Conservation (phyloP, 2,329 filamentous ascomycete genomes). For the Aschersonia sp. region DNA sequence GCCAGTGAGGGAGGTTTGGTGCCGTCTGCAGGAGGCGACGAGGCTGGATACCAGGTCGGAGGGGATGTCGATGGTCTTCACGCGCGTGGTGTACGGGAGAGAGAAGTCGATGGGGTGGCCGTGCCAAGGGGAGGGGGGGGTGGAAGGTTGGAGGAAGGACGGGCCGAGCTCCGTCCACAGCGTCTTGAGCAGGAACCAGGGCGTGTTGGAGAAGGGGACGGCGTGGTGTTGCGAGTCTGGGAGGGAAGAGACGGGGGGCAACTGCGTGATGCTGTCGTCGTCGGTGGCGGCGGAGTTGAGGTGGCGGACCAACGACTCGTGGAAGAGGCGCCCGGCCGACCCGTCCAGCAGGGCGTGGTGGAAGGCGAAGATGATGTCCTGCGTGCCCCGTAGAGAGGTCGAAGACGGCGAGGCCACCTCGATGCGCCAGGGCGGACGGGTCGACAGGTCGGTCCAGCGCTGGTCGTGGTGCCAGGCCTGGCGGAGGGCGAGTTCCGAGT, state of each 20-base stretch:
- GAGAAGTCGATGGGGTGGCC: slow-evolving; percentile 20
- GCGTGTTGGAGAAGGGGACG: slow-evolving; percentile 24
- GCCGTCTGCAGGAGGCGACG: slow-evolving; percentile 23
- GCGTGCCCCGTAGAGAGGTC: slow-evolving; percentile 4
- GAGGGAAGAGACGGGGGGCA: slow-evolving; percentile 18
- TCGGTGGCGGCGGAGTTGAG: slow-evolving; percentile 15
- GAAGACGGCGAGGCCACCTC: slow-evolving; percentile 16
- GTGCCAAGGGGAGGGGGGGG: slow-evolving; percentile 20
- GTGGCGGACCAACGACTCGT: slow-evolving; percentile 28
- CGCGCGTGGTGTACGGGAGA: slow-evolving; percentile 18
- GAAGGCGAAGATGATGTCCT: slow-evolving; percentile 31
- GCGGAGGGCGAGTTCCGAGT: slow-evolving; percentile 15
- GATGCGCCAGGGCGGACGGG: slow-evolving; percentile 32
- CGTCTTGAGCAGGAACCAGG: slow-evolving; percentile 22
- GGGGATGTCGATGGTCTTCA: slow-evolving; percentile 22
- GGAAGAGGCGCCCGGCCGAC: slow-evolving; percentile 31
- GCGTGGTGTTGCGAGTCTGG: slow-evolving; percentile 25
- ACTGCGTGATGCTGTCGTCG: slow-evolving; percentile 9
- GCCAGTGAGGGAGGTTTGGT: slow-evolving; percentile 30
- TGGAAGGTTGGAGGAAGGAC: slow-evolving; percentile 16
- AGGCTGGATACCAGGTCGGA: slow-evolving; percentile 14
- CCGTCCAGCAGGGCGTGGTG: slow-evolving; percentile 42
- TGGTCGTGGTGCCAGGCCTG: slow-evolving; percentile 25
- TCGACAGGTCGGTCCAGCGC: slow-evolving; percentile 23
- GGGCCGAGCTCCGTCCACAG: slow-evolving; percentile 27